Base-by-base conservation (phyloP, 352 stramenopile species). In the Pythium brassicae region DNA sequence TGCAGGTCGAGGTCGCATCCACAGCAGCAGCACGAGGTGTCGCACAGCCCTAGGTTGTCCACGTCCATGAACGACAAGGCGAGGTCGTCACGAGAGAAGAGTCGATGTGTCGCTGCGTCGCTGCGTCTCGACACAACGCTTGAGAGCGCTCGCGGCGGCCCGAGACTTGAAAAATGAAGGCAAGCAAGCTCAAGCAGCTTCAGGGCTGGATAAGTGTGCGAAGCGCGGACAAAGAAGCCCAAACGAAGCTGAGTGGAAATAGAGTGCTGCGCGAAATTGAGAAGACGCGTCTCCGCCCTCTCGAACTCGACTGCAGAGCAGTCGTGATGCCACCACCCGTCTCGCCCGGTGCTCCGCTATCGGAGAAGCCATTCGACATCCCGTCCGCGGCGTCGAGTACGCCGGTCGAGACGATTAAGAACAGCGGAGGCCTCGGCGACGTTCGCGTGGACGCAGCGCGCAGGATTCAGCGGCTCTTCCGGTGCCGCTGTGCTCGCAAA, bases 401-500 rank as follows among this genome's bases (percentile, higher is more conserved):
- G 12, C 68, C 64, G 1, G 61, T 75, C 10, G 63, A 75, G 26
- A 47, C 50, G 11, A 50, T 72, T 10, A 25, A 50, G 14, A 40
- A 58, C 37, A 35, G 4, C 15, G 50, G 56, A 15, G 52, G 49
- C 11, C 9, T 63, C 10, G 55, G 69, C 22, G 62, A 68, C 50
- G 50, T 65, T 22, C 51, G 48, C n/a, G 56, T 58, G 14, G 49
- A 42, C 10, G 72, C 72, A 8, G 69, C 65, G 6, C 20, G 47
- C 20, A 68, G 63, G 59, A 76, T 91, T 47, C 81, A 91, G 68
- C 66, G 67, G n/a, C 68, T 89, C 32, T 81, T 86, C 51, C 78
- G 79, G 12, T 74, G 65, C 54, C 79, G 74, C 10, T 59, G 74
- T 14, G 83, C 83, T 10, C 62, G 73, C 4, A 44, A 69, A 50